Base-by-base conservation (phyloP, 2,329 filamentous ascomycete genomes). In the Diplodia sapinea region DNA sequence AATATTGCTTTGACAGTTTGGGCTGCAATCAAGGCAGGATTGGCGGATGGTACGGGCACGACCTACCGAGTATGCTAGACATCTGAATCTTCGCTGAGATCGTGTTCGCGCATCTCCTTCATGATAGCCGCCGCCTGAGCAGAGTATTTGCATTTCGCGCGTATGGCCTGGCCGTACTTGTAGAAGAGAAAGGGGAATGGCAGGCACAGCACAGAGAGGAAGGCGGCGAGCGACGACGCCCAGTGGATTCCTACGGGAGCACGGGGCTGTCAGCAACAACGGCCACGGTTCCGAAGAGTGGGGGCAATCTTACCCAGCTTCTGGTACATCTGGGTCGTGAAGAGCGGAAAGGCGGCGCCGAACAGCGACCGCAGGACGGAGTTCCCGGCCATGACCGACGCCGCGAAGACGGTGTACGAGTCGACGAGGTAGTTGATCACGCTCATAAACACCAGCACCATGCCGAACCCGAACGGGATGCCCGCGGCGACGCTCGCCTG, bases 291-390 rank as follows among this genome's bases (percentile, higher is more conserved):
- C 2, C 17, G 0, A 23, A n/a, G 29, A n/a, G 11, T 2, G 5
- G 26, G 12, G 52, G 15, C 51, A 9, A 36, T 9, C 11, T 36
- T n/a, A 50, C 73, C 78, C 4, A 79, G 70, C 29, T 70, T 62
- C 5, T 69, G 69, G 72, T 84, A 84, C 82, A 84, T 92, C 73
- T 92, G 88, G 1, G 82, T 84, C 0, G 90, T 88, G 76, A 95
- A 95, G 1, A 95, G 84, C 0, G 92, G 92, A 82, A 96, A 95
- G 0, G 85, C 88, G 2, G 91, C 91, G 70, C 91, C 92, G 70
- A 89, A 90, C 8, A 93, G 81, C 0, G 91, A 93, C 71, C 93
- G 88, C 47, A 96, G 80, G 74, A 96, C 90, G 0, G 91, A 91
- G 78, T 94, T 92, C 59, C 89, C 90, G 1, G 91, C 91, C 11